phyloP scores from a whole-genome alignment of 257 asterid genomes.

The Capsicum baccatum region DNA sequence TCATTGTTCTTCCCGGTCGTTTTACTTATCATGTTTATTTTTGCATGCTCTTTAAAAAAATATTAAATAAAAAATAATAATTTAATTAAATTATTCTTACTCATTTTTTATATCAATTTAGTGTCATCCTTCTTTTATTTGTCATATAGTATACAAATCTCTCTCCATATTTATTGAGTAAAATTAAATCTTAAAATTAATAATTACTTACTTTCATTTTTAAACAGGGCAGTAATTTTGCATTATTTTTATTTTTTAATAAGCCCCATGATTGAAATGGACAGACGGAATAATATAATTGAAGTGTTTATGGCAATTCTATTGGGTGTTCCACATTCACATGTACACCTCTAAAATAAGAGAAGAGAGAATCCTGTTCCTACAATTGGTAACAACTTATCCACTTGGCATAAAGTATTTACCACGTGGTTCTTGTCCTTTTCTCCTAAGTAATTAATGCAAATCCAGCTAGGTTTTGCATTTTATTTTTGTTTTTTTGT shows the following conservation, averaged over 20 bases:
- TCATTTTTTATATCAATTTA: too few relatives aligned
- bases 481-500: neutral
- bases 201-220: too few relatives aligned
- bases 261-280: neutral
- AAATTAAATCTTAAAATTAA: too few relatives aligned
- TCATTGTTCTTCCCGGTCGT: too few relatives aligned
- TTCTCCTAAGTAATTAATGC: neutral
- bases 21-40: too few relatives aligned
- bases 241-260: neutral
- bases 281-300: neutral
- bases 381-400: neutral
- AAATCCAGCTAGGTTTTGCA: slow-evolving; percentile 19
- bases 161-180: too few relatives aligned
- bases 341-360: neutral
- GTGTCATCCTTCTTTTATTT: too few relatives aligned
- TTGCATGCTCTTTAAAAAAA: too few relatives aligned
- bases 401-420: neutral
- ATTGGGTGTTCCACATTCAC: neutral
- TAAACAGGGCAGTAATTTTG: neutral
- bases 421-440: neutral
- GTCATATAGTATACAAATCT: too few relatives aligned
- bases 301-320: neutral
- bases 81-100: too few relatives aligned
- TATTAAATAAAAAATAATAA: too few relatives aligned
- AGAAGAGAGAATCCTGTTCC: neutral